Base-by-base conservation (phyloP, 2,329 filamentous ascomycete genomes). In the Venturia aucupariae region DNA sequence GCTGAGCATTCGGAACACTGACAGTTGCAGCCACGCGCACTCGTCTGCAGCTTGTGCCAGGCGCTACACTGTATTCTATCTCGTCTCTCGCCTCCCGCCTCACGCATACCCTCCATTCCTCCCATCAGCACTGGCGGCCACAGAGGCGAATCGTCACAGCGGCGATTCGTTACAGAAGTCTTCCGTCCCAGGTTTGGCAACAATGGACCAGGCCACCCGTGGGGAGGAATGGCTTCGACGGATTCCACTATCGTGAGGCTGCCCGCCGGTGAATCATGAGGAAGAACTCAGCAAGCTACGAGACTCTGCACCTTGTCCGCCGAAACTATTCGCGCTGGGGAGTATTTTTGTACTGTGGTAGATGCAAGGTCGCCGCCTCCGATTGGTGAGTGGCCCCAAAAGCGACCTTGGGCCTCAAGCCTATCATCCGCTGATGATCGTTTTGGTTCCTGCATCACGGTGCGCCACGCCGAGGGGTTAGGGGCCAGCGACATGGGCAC, bases 361-460 rank as follows among this genome's bases (percentile, higher is more conserved):
- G 3, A 57, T 57, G 6, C 10, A 57, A 57, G 51, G 27, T 32
- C 51, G 51, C 30, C 27, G 51, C n/a, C 4, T 35, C 51, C 51
- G 51, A 57, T 57, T 57, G 51, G 51, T 35, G 51, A 35, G 17
- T 57, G 51, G 51, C 48, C 48, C 11, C 48, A 55, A 8, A 17
- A 19, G 48, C 15, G 48, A 57, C 51, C 51, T 57, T 35, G 51
- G 2, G 22, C 59, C 59, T 44, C 27, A 32, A 27, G 59, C 59
- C 59, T 60, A 44, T 60, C 59, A 60, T 44, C 38, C 44, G 41
- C 41, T 44, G 59, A 60, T 27, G n/a, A 60, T 41, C 38, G 41
- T 27, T 38, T 60, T 3, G 24, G 59, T 57, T 44, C 59, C 59
- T 60, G 59, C 59, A 60, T 57, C 41, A 7, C 38, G 41, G 10